Conservation (phyloP, 768 basidiomycete genomes). For the Phaeotremella skinneri region DNA sequence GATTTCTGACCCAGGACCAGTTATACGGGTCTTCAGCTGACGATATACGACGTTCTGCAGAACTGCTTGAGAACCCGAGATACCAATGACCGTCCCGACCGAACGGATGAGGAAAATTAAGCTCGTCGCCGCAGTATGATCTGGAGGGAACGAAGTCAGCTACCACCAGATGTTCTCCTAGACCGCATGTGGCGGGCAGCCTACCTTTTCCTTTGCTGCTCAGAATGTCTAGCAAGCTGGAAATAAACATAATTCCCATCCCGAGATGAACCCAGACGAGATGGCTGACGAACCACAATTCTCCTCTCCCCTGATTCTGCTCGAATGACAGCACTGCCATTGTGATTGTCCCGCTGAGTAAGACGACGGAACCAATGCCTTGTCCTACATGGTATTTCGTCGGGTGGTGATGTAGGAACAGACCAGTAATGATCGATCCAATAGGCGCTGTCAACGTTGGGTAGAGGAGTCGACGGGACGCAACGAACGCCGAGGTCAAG, state of each 20-base stretch:
- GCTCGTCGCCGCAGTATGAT: constrained; percentile 24
- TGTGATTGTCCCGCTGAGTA: constrained; percentile 11
- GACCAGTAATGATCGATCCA: constrained; percentile 21
- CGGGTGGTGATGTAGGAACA: constrained; percentile 18
- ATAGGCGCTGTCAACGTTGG: constrained; percentile 24
- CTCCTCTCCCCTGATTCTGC: constrained; percentile 8
- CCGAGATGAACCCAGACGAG: constrained; percentile 25
- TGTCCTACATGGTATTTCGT: constrained; percentile 10
- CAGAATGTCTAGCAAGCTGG: constrained; percentile 23
- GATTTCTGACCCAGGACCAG: neutral
- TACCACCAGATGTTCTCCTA: too few relatives aligned
- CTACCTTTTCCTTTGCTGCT: constrained; percentile 16
- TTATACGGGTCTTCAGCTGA: constrained; percentile 10
- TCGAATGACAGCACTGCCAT: constrained; percentile 15
- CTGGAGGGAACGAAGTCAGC: constrained; percentile 7
- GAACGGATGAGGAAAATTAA: constrained; percentile 26
- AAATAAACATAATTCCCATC: constrained; percentile 29
- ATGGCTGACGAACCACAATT: constrained; percentile 16
- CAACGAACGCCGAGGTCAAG: constrained; percentile 17
- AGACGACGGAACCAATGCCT: constrained; percentile 12
- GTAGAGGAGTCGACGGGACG: constrained; percentile 20
- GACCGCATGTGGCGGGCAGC: neutral
- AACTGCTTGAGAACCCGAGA: constrained; percentile 24
- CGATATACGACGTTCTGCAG: constrained; percentile 20
- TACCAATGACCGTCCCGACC: constrained; percentile 19